phyloP scores from a whole-genome alignment of 257 asterid species.

The Fraxinus quadrangulata region DNA sequence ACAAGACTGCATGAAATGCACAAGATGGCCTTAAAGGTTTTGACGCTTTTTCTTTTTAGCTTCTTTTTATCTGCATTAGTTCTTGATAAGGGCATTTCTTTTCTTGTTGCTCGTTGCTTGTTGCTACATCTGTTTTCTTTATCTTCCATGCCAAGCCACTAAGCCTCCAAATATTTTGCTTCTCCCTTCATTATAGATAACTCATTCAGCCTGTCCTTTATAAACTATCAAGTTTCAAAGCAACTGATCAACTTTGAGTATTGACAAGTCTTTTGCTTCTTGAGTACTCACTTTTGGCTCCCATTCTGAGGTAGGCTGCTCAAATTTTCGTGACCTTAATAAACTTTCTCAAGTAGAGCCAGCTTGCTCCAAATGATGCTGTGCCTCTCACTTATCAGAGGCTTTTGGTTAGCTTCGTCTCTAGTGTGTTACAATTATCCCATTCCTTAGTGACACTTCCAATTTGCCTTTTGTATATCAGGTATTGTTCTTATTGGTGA shows the following conservation, averaged over 20 bases:
- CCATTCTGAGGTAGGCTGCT: neutral
- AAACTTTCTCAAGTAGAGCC: neutral
- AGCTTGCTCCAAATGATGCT: neutral
- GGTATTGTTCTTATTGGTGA: conserved; percentile 95
- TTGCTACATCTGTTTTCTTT: neutral
- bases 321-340: neutral
- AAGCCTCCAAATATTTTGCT: neutral
- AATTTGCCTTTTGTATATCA: conserved; percentile 33
- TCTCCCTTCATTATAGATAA: neutral
- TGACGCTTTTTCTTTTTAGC: neutral
- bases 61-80: neutral
- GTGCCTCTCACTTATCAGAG: neutral
- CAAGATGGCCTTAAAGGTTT: neutral
- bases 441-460: neutral
- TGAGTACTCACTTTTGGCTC: neutral
- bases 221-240: neutral
- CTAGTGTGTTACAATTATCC: neutral
- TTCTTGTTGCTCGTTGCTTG: neutral
- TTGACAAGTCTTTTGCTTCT: neutral
- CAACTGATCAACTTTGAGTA: neutral
- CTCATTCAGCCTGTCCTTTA: neutral
- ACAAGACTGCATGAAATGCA: neutral
- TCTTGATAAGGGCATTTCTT: neutral
- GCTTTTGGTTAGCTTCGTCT: neutral
- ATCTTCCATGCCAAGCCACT: neutral